These are phyloP conservation scores for Phlebiopsis flavidoalba DNA, from an alignment of 768 basidiomycete species.

Conservation along the genomic window DNA sequence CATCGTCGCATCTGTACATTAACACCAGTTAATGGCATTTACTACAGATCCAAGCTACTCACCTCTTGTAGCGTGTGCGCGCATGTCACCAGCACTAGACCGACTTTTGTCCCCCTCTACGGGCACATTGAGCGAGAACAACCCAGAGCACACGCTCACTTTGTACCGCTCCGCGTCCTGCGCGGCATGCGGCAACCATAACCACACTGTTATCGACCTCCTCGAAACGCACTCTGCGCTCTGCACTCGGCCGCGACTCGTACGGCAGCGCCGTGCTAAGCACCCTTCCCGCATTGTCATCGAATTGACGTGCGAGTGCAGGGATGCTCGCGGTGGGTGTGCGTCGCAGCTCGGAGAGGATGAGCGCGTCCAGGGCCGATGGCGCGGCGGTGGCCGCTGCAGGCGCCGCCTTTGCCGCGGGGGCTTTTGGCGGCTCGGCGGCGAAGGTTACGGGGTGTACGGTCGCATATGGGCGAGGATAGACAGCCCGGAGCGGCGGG, in stretches of 20 bases:
- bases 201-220: constrained; percentile 31
- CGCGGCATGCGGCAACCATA: constrained; percentile 49
- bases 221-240: constrained; percentile 26
- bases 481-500: neutral
- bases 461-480: constrained; percentile 17
- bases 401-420: neutral
- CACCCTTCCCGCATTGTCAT: constrained; percentile 35
- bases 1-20: constrained; percentile 31
- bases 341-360: constrained; percentile 18
- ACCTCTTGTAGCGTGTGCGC: constrained; percentile 64
- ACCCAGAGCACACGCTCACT: constrained; percentile 52
- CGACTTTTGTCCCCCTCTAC: constrained; percentile 19
- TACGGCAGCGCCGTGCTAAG: constrained; percentile 41
- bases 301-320: constrained; percentile 39
- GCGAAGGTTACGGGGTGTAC: constrained; percentile 19
- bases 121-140: constrained; percentile 45
- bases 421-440: constrained; percentile 13
- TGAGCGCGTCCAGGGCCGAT: constrained; percentile 16
- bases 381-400: neutral
- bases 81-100: constrained; percentile 46
- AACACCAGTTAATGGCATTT: constrained; percentile 3
- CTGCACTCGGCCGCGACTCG: constrained; percentile 39
- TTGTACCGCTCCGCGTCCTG: constrained; percentile 34
- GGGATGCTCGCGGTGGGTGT: constrained; percentile 16
- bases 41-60: constrained; percentile 9